A percentile compares a stretch with the other conserved stretches of the same genome.
phyloP scores from a whole-genome alignment of 2,329 filamentous ascomycete species.

The Ophiosphaerella narmari region DNA sequence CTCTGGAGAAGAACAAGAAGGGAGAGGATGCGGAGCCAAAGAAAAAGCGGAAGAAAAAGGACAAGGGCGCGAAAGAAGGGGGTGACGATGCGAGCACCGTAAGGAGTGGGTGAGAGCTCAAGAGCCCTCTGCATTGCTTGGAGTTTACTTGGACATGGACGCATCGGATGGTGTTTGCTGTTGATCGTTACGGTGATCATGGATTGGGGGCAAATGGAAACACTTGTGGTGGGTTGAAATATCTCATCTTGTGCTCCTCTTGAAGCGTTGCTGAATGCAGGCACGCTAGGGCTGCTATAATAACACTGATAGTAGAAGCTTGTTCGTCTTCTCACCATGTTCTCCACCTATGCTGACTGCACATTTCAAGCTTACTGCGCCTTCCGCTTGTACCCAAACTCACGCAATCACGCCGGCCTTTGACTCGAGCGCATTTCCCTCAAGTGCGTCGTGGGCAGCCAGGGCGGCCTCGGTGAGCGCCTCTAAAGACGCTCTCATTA shows the following conservation, averaged over 20 bases:
- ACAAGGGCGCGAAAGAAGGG: constrained; percentile 13
- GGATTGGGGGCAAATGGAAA: not conserved
- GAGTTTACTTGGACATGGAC: not conserved
- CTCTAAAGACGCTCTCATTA: constrained; percentile 9
- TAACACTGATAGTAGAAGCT: constrained; percentile 12
- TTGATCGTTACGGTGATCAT: not conserved
- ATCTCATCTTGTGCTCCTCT: constrained; percentile 17
- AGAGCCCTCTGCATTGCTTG: constrained; percentile 1
- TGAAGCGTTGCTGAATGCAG: constrained; percentile 16
- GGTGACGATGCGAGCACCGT: constrained; percentile 27
- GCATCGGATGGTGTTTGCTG: not conserved
- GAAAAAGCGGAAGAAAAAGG: constrained; percentile 25
- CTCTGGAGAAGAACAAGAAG: constrained; percentile 8
- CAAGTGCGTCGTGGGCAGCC: not conserved
- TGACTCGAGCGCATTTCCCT: not conserved
- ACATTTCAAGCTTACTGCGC: not conserved
- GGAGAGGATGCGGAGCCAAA: constrained; percentile 9
- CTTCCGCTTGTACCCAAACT: not conserved
- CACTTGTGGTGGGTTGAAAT: constrained; percentile 3
- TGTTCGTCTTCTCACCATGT: not conserved
- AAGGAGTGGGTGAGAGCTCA: constrained; percentile 17
- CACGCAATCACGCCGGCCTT: no score
- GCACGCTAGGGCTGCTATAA: constrained; percentile 13
- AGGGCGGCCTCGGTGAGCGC: not conserved
- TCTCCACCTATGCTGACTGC: not conserved